Evolutionary conservation across 306 rosid genomes (phyloP).

Genomic region (Quercus mongolica): DNA sequence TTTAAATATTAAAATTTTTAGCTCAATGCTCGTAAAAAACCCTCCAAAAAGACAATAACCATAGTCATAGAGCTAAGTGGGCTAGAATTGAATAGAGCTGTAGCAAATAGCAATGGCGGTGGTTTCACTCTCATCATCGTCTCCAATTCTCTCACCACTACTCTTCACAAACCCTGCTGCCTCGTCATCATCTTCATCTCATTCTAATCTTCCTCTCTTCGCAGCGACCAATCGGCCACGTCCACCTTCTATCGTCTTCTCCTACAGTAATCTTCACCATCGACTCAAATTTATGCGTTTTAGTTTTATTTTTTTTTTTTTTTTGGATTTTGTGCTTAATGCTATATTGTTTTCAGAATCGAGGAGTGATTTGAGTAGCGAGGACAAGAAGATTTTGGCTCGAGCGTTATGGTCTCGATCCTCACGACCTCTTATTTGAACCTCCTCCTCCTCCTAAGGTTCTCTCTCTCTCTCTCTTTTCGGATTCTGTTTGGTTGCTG

Average conservation of each 20-base stretch:
- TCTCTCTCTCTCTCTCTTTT: slow-evolving; percentile 3
- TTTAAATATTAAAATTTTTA: too few species aligned
- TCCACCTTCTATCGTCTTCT: slow-evolving; percentile 26
- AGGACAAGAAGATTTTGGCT: slow-evolving; percentile 56
- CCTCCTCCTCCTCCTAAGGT: slow-evolving; percentile 66
- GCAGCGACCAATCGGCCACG: slow-evolving; percentile 30
- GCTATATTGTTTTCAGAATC: slow-evolving; percentile 35
- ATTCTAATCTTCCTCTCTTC: slow-evolving; percentile 27
- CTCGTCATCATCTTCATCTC: background rate
- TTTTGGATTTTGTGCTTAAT: background rate
- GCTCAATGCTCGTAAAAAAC: too few species aligned
- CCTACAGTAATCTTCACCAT: slow-evolving; percentile 41
- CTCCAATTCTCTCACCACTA: slow-evolving; percentile 33
- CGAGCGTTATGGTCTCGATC: slow-evolving; percentile 81
- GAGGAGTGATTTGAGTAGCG: slow-evolving; percentile 44
- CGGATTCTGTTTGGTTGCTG: background rate
- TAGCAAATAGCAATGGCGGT: slow-evolving; percentile 30
- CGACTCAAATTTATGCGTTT: background rate
- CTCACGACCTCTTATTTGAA: slow-evolving; percentile 65
- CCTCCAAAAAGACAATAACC: too few species aligned
- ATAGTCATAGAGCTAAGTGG: too few species aligned
- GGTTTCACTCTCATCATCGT: slow-evolving; percentile 19
- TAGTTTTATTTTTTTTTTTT: background rate
- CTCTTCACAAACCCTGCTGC: background rate
- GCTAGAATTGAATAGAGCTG: background rate